Percentiles rank a stretch among this genome's conserved stretches.
phyloP scores from a whole-genome alignment of 495 filamentous ascomycete genomes.

The Rhypophila decipiens region DNA sequence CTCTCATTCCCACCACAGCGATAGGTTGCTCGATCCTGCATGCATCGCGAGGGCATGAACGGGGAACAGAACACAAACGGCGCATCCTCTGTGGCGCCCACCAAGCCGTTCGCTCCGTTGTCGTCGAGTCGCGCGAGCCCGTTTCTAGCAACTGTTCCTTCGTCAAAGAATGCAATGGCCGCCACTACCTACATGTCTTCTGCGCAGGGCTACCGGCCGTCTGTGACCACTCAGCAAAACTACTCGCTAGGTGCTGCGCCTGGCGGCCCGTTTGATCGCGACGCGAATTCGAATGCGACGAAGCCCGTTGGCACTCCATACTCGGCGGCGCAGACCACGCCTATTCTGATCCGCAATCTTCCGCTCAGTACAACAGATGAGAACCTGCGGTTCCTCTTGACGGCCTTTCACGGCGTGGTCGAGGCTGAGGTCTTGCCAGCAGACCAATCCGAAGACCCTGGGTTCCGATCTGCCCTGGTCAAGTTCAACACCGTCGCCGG shows the following conservation, averaged over 20 bases:
- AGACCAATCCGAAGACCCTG: constrained; percentile 62
- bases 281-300: constrained; percentile 42
- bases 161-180: constrained; percentile 35
- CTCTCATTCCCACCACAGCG: background rate
- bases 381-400: constrained; percentile 69
- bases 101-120: constrained; percentile 25
- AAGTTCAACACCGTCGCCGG: constrained; percentile 64
- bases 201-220: constrained; percentile 27
- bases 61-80: constrained; percentile 29
- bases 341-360: constrained; percentile 64
- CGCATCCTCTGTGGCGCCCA: constrained; percentile 27
- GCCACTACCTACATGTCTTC: constrained; percentile 29
- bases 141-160: constrained; percentile 22
- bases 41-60: constrained; percentile 40
- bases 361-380: constrained; percentile 67
- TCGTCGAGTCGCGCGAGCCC: constrained; percentile 31
- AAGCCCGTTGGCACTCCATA: constrained; percentile 49
- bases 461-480: constrained; percentile 67
- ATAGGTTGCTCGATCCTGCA: constrained; percentile 23
- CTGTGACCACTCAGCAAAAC: constrained; percentile 22
- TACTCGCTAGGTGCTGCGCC: constrained; percentile 35
- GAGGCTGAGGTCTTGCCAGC: constrained; percentile 63
- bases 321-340: constrained; percentile 29
- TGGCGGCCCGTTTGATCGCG: constrained; percentile 33
- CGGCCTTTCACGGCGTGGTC: constrained; percentile 78